These are phyloP conservation scores for Venturia asperata DNA, from an alignment of 2,329 filamentous ascomycete species.

Conservation along the genomic window DNA sequence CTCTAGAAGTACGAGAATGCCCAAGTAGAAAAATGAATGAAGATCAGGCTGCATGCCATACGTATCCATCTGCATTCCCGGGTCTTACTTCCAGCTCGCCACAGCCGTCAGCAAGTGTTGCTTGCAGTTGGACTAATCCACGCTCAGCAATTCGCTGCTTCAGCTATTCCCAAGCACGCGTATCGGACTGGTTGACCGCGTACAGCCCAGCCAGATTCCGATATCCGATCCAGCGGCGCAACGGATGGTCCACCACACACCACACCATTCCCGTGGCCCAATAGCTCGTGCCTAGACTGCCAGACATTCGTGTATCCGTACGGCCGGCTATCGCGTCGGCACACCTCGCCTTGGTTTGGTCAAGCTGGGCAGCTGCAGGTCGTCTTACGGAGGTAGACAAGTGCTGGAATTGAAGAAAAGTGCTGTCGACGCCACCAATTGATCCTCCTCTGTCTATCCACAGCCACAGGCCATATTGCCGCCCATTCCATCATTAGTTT, in stretches of 20 bases:
- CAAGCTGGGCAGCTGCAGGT: background rate
- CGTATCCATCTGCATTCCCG: too few species aligned
- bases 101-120: too few species aligned
- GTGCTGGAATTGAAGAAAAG: background rate
- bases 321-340: background rate
- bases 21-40: too few species aligned
- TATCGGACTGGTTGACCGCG: background rate
- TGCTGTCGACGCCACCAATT: conserved; percentile 1
- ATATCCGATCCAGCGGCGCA: background rate
- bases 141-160: too few species aligned
- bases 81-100: too few species aligned
- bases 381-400: background rate
- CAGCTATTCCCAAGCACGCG: too few species aligned
- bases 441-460: background rate
- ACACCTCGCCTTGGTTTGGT: background rate
- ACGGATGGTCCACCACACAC: background rate
- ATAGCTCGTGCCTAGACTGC: background rate
- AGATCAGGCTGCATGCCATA: too few species aligned
- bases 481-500: background rate
- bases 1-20: background rate
- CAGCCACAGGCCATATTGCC: background rate
- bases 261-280: background rate
- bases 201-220: background rate
- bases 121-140: too few species aligned
- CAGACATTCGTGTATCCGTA: background rate